These are phyloP conservation scores for Solanum hybrid DNA, from an alignment of 305 asterid species.

Conservation along the genomic window DNA sequence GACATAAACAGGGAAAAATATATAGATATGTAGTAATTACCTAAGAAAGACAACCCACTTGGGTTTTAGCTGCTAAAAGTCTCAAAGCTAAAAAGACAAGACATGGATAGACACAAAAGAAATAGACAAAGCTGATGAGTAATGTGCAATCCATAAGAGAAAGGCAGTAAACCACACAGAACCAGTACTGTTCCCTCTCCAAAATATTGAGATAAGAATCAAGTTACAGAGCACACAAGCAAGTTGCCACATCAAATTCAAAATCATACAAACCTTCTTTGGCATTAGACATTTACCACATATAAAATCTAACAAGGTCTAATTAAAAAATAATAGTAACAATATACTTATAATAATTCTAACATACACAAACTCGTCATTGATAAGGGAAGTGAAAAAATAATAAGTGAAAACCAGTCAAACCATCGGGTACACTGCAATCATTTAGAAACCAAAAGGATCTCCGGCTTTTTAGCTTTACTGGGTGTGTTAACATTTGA, in stretches of 20 bases:
- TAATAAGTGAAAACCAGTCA: constrained; percentile 14
- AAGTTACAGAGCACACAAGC: constrained; percentile 1
- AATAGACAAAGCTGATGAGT: background rate
- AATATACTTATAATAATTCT: constrained; percentile 14
- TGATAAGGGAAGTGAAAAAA: constrained; percentile 11
- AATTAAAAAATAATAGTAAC: constrained; percentile 3
- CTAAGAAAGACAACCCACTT: background rate
- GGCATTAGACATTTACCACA: constrained; percentile 6
- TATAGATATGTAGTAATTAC: background rate
- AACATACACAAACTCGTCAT: constrained; percentile 30
- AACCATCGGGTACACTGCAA: constrained; percentile 11
- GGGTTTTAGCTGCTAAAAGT: background rate
- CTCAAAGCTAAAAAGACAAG: background rate
- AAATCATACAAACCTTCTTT: constrained; percentile 4
- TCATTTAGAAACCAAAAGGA: constrained; percentile 84
- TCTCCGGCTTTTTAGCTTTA: constrained; percentile 96
- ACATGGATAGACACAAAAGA: constrained; percentile 1
- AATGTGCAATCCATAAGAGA: background rate
- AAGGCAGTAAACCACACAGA: background rate
- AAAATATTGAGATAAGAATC: background rate
- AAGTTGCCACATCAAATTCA: background rate
- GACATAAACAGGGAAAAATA: background rate
- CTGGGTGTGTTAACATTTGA: constrained; percentile 86
- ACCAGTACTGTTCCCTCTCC: background rate
- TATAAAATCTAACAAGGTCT: constrained; percentile 2